Evolutionary conservation across 2,329 filamentous ascomycete species (phyloP).

Genomic region (Pseudogymnoascus pannorum): DNA sequence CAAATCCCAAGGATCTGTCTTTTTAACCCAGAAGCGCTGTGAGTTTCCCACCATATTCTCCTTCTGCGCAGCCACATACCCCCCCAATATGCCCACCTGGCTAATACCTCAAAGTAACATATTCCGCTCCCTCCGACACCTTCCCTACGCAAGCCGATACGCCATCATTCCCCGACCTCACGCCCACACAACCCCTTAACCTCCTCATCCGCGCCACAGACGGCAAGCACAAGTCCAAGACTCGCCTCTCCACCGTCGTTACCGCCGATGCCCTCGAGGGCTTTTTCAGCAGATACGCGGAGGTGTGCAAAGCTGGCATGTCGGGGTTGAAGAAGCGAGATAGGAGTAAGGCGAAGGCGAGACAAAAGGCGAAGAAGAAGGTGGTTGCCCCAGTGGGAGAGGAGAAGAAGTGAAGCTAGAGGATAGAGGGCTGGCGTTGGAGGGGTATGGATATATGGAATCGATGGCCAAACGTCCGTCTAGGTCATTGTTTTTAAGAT

Average conservation of each 20-base stretch:
- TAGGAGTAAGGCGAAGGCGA: constrained; percentile 75
- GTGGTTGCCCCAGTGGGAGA: constrained; percentile 25
- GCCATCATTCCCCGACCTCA: constrained; percentile 52
- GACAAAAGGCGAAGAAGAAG: constrained; percentile 58
- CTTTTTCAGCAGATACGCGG: constrained; percentile 82
- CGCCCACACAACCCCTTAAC: constrained; percentile 53
- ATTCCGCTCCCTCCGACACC: constrained; percentile 27
- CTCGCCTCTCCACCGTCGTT: constrained; percentile 80
- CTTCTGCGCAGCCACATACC: constrained; percentile 15
- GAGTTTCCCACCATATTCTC: constrained; percentile 25
- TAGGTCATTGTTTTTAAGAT: not conserved
- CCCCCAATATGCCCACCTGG: constrained; percentile 9
- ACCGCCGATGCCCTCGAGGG: constrained; percentile 64
- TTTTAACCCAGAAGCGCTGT: constrained; percentile 71
- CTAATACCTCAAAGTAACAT: constrained; percentile 18
- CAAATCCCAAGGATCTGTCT: constrained; percentile 66
- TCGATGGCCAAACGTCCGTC: not conserved
- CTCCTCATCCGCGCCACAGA: constrained; percentile 80
- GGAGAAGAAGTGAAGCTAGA: constrained; percentile 17
- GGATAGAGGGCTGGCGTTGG: constrained; percentile 2
- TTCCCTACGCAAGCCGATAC: constrained; percentile 37
- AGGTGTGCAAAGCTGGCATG: constrained; percentile 87
- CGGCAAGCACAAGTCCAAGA: constrained; percentile 57
- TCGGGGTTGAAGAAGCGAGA: constrained; percentile 85
- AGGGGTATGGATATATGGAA: constrained; percentile 3